These are phyloP conservation scores for Thielaviopsis euricoi DNA, from an alignment of 2,329 filamentous ascomycete species.

Conservation along the genomic window DNA sequence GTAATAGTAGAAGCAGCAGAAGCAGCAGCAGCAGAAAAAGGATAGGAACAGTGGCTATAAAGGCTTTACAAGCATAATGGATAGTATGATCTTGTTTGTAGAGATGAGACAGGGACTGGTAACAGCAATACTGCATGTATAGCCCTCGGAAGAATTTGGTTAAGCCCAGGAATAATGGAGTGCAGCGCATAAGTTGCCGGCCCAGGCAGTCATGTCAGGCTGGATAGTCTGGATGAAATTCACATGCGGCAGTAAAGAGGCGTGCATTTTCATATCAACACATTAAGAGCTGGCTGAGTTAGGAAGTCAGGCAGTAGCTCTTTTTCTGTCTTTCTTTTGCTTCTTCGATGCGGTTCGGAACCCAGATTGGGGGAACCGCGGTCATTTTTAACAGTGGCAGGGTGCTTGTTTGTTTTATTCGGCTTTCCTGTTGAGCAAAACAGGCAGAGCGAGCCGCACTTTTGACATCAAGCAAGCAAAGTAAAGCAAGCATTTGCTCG, in stretches of 20 bases:
- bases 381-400: background rate
- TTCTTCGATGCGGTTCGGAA: background rate
- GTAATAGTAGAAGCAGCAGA: background rate
- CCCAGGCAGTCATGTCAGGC: background rate
- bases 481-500: too few relatives aligned
- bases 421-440: background rate
- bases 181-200: background rate
- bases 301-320: background rate
- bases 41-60: background rate
- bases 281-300: background rate
- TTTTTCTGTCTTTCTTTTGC: background rate
- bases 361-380: constrained; percentile 9
- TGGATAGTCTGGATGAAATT: background rate
- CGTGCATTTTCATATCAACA: background rate
- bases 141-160: background rate
- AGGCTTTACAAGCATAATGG: background rate
- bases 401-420: background rate
- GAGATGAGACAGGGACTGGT: background rate
- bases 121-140: background rate
- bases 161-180: background rate
- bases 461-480: background rate
- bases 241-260: background rate
- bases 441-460: background rate
- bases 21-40: background rate
- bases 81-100: background rate